phyloP scores from a whole-genome alignment of 768 basidiomycete genomes.

The Ramaria sp. region DNA sequence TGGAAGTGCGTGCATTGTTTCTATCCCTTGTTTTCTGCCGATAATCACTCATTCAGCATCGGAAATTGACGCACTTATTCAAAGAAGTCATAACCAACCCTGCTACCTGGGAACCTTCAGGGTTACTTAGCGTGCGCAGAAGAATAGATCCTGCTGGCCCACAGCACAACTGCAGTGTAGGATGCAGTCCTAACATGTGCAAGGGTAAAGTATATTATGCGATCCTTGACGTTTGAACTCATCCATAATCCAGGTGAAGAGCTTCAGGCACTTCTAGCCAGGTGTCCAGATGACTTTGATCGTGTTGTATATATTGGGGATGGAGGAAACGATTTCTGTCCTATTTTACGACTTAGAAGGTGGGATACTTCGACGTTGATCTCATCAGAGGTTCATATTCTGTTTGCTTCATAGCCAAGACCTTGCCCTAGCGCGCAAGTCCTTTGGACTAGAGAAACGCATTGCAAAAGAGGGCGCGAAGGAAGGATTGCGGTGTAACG shows the following conservation, averaged over 20 bases:
- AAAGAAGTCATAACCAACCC: slow-evolving; percentile 87
- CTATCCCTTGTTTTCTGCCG: neutral
- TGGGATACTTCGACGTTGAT: slow-evolving; percentile 21
- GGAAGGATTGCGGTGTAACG: slow-evolving; percentile 56
- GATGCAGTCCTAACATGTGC: slow-evolving; percentile 97
- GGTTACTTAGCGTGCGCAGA: slow-evolving; percentile 66
- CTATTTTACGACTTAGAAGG: slow-evolving; percentile 71
- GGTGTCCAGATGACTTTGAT: slow-evolving; percentile 53
- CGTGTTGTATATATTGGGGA: slow-evolving; percentile 88
- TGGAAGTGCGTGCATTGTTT: slow-evolving; percentile 43
- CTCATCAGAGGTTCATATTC: neutral
- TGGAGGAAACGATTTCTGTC: slow-evolving; percentile 93
- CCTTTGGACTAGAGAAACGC: slow-evolving; percentile 68
- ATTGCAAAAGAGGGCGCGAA: slow-evolving; percentile 61
- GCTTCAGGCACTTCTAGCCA: slow-evolving; percentile 66
- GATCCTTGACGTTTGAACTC: neutral
- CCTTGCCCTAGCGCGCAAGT: slow-evolving; percentile 65
- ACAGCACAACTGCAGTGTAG: slow-evolving; percentile 76
- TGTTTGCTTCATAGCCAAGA: slow-evolving; percentile 55
- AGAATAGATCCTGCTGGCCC: slow-evolving; percentile 65
- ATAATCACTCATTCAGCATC: neutral
- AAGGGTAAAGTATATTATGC: slow-evolving; percentile 47
- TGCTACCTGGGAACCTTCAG: slow-evolving; percentile 65
- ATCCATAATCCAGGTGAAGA: slow-evolving; percentile 60
- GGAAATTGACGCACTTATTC: slow-evolving; percentile 48